Evolutionary conservation across 129 eudicot genomes (phyloP).

Genomic region (Kitagawia praeruptora): DNA sequence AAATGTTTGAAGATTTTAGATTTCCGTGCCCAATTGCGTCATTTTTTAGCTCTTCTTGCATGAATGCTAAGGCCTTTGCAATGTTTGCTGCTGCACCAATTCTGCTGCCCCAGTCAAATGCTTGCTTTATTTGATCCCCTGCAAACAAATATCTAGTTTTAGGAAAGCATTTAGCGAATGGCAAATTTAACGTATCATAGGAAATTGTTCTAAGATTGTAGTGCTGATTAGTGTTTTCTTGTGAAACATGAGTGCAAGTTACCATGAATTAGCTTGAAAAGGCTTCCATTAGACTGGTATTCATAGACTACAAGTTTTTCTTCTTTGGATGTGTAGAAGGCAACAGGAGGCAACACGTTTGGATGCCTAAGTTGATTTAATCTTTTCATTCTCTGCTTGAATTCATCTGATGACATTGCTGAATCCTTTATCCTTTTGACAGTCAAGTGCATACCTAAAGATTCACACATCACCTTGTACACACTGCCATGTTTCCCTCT

Average conservation of each 20-base stretch:
- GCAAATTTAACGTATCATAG: background rate
- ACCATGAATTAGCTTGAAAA: conserved; percentile 62
- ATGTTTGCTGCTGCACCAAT: conserved; percentile 43
- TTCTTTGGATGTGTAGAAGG: conserved; percentile 56
- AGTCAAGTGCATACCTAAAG: conserved; percentile 38
- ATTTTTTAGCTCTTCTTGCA: conserved; percentile 44
- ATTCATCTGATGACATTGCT: conserved; percentile 32
- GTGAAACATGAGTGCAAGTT: conserved; percentile 1
- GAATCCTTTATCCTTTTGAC: conserved; percentile 73
- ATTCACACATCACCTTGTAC: conserved; percentile 51
- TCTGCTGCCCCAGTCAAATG: conserved; percentile 58
- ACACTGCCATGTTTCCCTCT: conserved; percentile 72
- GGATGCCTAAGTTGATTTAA: conserved; percentile 52
- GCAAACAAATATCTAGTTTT: background rate
- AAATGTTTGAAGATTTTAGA: conserved; percentile 72
- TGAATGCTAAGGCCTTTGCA: conserved; percentile 56
- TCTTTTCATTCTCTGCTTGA: conserved; percentile 56
- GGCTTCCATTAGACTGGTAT: conserved; percentile 69
- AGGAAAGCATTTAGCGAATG: background rate
- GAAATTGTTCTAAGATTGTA: background rate
- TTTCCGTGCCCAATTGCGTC: conserved; percentile 63
- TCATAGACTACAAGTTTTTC: conserved; percentile 85
- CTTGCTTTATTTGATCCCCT: conserved; percentile 39
- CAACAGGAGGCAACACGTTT: conserved; percentile 52
- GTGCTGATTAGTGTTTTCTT: background rate